Conservation (phyloP, 2,329 filamentous ascomycete species). For the Lasiodiplodia hormozganensis region DNA sequence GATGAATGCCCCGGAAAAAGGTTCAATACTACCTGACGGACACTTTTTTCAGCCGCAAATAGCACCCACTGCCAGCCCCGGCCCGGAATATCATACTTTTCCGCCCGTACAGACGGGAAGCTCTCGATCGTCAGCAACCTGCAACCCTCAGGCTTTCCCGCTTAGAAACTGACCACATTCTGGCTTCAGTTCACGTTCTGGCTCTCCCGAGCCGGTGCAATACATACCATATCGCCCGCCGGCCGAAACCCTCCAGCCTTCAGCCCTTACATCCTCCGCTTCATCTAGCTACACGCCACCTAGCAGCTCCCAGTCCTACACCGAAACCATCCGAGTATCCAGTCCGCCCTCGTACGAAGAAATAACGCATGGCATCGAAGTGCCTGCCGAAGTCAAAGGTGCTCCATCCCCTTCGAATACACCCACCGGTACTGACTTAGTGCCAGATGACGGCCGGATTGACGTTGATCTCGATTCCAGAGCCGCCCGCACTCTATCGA, state of each 20-base stretch:
- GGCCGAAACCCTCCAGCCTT: background rate
- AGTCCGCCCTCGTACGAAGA: background rate
- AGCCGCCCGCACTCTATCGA: slow-evolving; percentile 18
- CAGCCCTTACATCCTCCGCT: background rate
- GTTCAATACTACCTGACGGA: background rate
- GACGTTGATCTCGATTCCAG: slow-evolving; percentile 38
- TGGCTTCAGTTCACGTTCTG: background rate
- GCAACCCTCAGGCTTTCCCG: background rate
- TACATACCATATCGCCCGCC: background rate
- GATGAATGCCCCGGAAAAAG: too few species aligned
- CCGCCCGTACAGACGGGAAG: background rate
- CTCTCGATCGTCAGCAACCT: background rate
- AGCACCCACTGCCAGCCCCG: background rate
- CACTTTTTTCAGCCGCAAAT: background rate
- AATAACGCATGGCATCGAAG: background rate
- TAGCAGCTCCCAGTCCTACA: background rate
- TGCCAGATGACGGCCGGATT: slow-evolving; percentile 36
- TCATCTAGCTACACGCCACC: background rate
- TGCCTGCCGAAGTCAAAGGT: slow-evolving; percentile 3
- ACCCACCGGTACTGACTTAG: background rate
- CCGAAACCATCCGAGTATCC: background rate
- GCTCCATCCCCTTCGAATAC: background rate
- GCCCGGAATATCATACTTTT: background rate
- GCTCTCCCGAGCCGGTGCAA: background rate
- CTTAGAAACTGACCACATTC: background rate